These are phyloP conservation scores for Agrocybe praecox DNA, from an alignment of 768 basidiomycete species.

Conservation along the genomic window DNA sequence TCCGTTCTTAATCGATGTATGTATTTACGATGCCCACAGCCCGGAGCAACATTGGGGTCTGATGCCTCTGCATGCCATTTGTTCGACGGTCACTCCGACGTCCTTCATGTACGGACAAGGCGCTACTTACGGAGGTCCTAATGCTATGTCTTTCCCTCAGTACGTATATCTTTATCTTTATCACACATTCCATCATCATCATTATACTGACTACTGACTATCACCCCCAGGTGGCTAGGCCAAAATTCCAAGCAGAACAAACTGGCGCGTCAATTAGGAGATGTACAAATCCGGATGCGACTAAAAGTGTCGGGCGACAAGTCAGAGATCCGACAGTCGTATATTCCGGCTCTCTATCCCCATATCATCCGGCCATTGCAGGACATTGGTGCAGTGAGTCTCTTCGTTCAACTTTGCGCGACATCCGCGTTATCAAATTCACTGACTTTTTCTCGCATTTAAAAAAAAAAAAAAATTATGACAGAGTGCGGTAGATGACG, in stretches of 20 bases:
- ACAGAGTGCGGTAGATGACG: constrained; percentile 77
- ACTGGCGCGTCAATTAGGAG: constrained; percentile 75
- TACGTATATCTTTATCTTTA: constrained; percentile 54
- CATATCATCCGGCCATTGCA: constrained; percentile 80
- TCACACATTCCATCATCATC: background rate
- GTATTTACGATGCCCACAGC: constrained; percentile 38
- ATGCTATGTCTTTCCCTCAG: constrained; percentile 81
- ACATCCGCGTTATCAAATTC: background rate
- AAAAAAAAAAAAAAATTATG: too few relatives aligned
- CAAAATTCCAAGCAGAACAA: constrained; percentile 95
- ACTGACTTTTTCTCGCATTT: constrained; percentile 13
- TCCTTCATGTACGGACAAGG: constrained; percentile 79
- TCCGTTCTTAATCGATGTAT: background rate
- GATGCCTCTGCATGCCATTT: constrained; percentile 91
- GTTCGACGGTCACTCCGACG: constrained; percentile 88
- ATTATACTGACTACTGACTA: background rate
- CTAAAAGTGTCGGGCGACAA: constrained; percentile 91
- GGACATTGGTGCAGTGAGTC: constrained; percentile 72
- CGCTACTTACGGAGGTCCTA: constrained; percentile 65
- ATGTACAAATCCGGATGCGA: constrained; percentile 95
- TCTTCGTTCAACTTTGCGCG: background rate
- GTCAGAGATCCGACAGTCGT: constrained; percentile 87
- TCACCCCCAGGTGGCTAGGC: constrained; percentile 80
- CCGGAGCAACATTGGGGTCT: constrained; percentile 95
- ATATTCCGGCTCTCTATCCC: constrained; percentile 87